These are phyloP conservation scores for Vaccinium myrtillus DNA, from an alignment of 148 eudicot species.

Conservation along the genomic window DNA sequence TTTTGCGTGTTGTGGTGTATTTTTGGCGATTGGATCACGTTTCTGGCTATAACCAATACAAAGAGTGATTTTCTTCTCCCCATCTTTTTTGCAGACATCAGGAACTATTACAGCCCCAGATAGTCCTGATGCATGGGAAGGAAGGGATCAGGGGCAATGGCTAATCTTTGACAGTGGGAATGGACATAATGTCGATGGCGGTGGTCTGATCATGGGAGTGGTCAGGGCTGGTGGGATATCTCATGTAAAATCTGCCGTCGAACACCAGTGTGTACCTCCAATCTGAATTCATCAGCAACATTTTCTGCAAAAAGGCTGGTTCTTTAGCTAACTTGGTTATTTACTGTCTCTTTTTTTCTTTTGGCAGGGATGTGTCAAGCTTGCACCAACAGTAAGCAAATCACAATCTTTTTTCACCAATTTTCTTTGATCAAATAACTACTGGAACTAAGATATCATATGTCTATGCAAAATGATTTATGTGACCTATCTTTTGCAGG, in stretches of 20 bases:
- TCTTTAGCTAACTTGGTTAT: background rate
- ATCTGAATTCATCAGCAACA: background rate
- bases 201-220: constrained; percentile 19
- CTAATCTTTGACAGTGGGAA: constrained; percentile 11
- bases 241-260: constrained; percentile 8
- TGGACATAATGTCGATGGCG: constrained; percentile 10
- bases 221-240: constrained; percentile 26
- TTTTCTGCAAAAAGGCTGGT: background rate
- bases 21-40: no score
- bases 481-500: constrained; percentile 11
- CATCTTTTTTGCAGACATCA: background rate
- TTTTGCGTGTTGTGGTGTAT: no score
- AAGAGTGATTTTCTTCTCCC: background rate
- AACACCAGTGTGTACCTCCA: background rate
- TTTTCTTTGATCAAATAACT: background rate
- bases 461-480: background rate
- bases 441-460: constrained; percentile 13
- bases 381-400: constrained; percentile 30
- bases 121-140: constrained; percentile 24
- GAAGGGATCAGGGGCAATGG: constrained; percentile 20
- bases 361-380: constrained; percentile 24
- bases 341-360: background rate
- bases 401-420: background rate
- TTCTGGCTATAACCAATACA: background rate
- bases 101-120: constrained; percentile 22